phyloP scores from a whole-genome alignment of 768 basidiomycete species.

The Epithele typhae region DNA sequence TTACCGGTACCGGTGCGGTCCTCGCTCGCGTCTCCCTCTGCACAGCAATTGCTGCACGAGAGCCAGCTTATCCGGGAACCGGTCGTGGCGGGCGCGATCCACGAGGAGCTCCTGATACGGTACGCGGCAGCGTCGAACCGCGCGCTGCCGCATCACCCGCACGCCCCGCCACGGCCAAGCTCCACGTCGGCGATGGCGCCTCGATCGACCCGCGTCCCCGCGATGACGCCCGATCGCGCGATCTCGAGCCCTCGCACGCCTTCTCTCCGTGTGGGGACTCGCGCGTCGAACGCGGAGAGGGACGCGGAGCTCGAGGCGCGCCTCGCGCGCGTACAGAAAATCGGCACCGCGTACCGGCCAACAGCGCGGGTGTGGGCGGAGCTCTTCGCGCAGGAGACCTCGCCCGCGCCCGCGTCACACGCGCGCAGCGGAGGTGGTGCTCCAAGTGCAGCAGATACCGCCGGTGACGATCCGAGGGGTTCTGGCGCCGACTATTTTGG shows the following conservation, averaged over 20 bases:
- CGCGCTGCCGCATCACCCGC: slow-evolving; percentile 6
- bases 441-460: background rate
- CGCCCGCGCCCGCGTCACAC: background rate
- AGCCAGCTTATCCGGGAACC: slow-evolving; percentile 40
- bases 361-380: slow-evolving; percentile 40
- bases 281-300: no score
- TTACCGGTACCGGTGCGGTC: slow-evolving; percentile 13
- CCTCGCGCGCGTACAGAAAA: slow-evolving; percentile 31
- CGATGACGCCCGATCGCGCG: no score
- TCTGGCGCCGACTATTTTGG: background rate
- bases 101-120: slow-evolving; percentile 43
- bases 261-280: no score
- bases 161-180: slow-evolving; percentile 10
- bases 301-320: slow-evolving; percentile 10
- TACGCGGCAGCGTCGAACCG: slow-evolving; percentile 30
- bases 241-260: no score
- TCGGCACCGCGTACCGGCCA: slow-evolving; percentile 39
- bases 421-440: slow-evolving; percentile 11
- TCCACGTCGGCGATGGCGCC: background rate
- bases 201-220: no score
- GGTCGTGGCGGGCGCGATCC: slow-evolving; percentile 30
- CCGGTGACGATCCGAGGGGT: no score
- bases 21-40: slow-evolving; percentile 1
- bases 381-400: slow-evolving; percentile 32
- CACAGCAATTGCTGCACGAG: slow-evolving; percentile 32